Conservation (phyloP, 192 early-diverging fungal species). For the Kappamyces sp. region DNA sequence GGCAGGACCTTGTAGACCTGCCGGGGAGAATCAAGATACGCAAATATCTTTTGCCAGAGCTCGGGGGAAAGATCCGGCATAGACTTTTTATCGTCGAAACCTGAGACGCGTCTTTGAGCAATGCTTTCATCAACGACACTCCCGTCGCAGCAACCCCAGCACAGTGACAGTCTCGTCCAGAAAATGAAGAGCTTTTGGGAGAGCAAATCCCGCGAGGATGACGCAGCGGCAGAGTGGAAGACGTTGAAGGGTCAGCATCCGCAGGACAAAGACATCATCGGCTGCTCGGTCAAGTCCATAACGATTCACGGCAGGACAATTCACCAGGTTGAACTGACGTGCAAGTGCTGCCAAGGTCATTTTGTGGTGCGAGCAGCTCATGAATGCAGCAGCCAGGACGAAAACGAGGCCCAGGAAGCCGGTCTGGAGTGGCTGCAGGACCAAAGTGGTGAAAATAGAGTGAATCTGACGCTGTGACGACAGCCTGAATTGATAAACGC, state of each 20-base stretch:
- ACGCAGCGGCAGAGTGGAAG: no score
- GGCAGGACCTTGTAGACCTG: background rate
- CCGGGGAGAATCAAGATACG: background rate
- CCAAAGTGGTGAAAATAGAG: background rate
- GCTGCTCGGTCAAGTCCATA: conserved; percentile 5
- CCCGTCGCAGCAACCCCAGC: background rate
- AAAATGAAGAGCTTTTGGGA: no score
- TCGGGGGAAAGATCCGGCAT: background rate
- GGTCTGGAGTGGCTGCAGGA: conserved; percentile 13
- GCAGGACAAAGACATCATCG: background rate
- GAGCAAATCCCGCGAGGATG: no score
- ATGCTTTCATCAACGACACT: conserved; percentile 2
- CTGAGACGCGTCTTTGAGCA: conserved; percentile 1
- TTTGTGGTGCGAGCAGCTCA: conserved; percentile 15
- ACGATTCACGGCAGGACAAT: conserved; percentile 8
- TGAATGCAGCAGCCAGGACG: background rate
- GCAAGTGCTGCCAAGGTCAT: conserved; percentile 1
- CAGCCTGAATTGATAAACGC: conserved; percentile 3
- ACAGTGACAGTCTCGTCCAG: background rate
- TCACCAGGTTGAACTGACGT: conserved; percentile 13
- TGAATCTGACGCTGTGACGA: background rate
- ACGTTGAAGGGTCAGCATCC: no score
- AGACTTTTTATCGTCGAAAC: background rate
- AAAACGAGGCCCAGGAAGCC: conserved; percentile 1
- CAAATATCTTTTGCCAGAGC: background rate